Evolutionary conservation across 148 eudicot genomes (phyloP).

Genomic region (Fagopyrum tataricum): DNA sequence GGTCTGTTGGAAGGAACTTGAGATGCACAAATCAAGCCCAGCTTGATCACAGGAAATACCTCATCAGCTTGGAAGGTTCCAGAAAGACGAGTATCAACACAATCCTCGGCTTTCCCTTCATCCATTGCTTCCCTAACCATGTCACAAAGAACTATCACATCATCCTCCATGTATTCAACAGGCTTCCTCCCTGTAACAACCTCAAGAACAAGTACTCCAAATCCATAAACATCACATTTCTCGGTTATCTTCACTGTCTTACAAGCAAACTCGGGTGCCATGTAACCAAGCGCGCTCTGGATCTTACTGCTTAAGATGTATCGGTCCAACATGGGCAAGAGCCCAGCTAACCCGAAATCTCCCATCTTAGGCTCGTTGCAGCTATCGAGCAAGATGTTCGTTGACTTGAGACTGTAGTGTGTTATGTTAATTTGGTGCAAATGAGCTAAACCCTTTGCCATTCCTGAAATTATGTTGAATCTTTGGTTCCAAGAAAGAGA

Average conservation of each 20-base stretch:
- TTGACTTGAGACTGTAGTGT: constrained; percentile 80
- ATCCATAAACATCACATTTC: constrained; percentile 79
- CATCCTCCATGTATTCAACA: constrained; percentile 93
- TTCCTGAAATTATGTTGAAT: constrained; percentile 54
- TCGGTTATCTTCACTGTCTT: constrained; percentile 84
- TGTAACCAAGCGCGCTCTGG: constrained; percentile 83
- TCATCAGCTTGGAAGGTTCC: constrained; percentile 67
- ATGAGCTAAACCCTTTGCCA: constrained; percentile 76
- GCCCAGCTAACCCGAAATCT: constrained; percentile 73
- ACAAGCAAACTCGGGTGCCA: constrained; percentile 95
- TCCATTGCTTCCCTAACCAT: constrained; percentile 81
- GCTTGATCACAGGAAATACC: constrained; percentile 67
- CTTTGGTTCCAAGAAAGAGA: constrained; percentile 70
- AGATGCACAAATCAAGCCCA: constrained; percentile 86
- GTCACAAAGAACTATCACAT: constrained; percentile 83
- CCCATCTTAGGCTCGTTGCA: constrained; percentile 59
- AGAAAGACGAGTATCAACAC: constrained; percentile 49
- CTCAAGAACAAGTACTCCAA: constrained; percentile 71
- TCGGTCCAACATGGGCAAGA: constrained; percentile 69
- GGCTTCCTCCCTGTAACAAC: constrained; percentile 78
- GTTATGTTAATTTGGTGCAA: constrained; percentile 55
- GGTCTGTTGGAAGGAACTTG: constrained; percentile 96
- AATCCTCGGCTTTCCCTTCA: constrained; percentile 70
- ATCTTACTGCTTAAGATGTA: constrained; percentile 74
- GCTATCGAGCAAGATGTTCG: constrained; percentile 49